Evolutionary conservation across 2,329 filamentous ascomycete species (phyloP), one percentile per base, ranked within the genome.

Genomic region (Hortaea werneckii): DNA sequence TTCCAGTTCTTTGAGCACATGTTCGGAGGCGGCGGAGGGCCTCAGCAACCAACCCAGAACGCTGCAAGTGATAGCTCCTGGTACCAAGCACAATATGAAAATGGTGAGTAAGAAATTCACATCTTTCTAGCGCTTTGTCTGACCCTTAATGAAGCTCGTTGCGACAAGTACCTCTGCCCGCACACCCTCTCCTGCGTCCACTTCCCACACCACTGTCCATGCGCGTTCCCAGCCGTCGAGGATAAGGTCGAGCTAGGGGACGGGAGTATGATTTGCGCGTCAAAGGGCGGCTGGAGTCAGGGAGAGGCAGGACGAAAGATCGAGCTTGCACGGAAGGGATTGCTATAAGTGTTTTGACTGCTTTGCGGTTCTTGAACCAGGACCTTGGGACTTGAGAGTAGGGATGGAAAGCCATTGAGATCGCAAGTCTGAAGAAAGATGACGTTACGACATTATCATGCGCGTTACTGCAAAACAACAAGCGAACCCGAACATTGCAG

Each of bases 1-100:
- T 96, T 96, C 67, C 84, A 87, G 63, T 95, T 98, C 77, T 98
- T 96, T 69, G 89, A 95, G 65, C 87, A 96, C 59, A 95, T 96
- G 87, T 96, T 98, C 65, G 77, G 80, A 57, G 72, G 78, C 47
- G 76, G 55, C 41, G 79, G 54, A 67, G 76, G 41, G 65, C 71
- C 75, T 37, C 74, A 76, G 38, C 72, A 75, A 40, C 74, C 82
- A 55, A 78, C 79, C 27, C 83, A 87, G 59, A 92, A 95, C 64
- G 86, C 85, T 28, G 78, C 86, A 2, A 94, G 86, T 60, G 90
- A 96, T 67, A 84, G 86, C 10, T 70, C 73, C 26, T 83, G 85
- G 72, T 96, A 95, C 65, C 82, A 80, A 58, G 70, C 77, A 50
- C 77, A 78, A 48, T 87, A 86, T 63, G 77, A 82, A 29, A 70